Conservation (phyloP, 306 rosid species). For the Adenanthera pavonina region DNA sequence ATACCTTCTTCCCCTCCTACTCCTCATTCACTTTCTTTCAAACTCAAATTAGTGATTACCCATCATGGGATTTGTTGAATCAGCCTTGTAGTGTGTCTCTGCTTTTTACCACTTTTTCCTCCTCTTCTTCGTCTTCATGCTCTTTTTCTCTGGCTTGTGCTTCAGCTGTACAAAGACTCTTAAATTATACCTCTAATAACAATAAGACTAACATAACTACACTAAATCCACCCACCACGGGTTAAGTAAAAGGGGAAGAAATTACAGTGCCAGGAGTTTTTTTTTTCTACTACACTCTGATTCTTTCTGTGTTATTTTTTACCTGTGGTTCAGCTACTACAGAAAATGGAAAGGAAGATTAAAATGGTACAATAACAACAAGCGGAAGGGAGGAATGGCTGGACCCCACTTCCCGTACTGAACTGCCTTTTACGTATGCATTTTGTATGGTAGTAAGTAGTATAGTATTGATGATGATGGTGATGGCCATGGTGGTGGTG, state of each 20-base stretch:
- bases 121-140: neutral
- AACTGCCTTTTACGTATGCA: slow-evolving; percentile 76
- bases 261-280: slow-evolving; percentile 52
- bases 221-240: slow-evolving; percentile 48
- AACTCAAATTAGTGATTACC: slow-evolving; percentile 32
- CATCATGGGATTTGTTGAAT: slow-evolving; percentile 41
- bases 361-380: slow-evolving; percentile 64
- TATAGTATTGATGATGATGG: slow-evolving; percentile 61
- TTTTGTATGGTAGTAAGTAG: slow-evolving; percentile 84
- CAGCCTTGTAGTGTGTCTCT: slow-evolving; percentile 50
- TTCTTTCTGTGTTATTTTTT: slow-evolving; percentile 49
- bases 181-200: slow-evolving; percentile 49
- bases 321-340: slow-evolving; percentile 81
- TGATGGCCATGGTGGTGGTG: slow-evolving; percentile 27
- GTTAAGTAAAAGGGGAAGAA: slow-evolving; percentile 28
- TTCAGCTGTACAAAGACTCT: slow-evolving; percentile 74
- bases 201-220: slow-evolving; percentile 42
- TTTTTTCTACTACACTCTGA: slow-evolving; percentile 48
- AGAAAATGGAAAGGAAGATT: slow-evolving; percentile 47
- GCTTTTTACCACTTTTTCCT: slow-evolving; percentile 37
- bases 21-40: slow-evolving; percentile 12
- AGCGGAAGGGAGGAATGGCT: slow-evolving; percentile 48
- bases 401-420: slow-evolving; percentile 73
- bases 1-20: slow-evolving; percentile 20
- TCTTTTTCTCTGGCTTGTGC: slow-evolving; percentile 34